Conservation (phyloP, 2,329 filamentous ascomycete genomes). For the Colletotrichum kahawae region DNA sequence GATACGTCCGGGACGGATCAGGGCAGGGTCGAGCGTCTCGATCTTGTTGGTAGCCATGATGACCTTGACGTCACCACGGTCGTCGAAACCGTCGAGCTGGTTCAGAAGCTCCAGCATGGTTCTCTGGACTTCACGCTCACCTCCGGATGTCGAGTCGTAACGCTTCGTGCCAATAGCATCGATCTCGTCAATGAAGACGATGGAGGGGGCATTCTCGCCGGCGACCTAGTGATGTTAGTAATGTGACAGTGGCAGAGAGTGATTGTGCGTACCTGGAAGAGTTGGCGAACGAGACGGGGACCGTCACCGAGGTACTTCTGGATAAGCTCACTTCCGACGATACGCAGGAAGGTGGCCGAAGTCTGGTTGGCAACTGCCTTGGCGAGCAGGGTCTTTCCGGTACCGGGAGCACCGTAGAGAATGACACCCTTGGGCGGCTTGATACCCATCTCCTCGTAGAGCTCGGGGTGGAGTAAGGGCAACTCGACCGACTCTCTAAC, state of each 20-base stretch:
- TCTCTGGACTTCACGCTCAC: conserved; percentile 95
- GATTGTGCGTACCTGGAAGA: conserved; percentile 73
- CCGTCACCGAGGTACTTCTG: conserved; percentile 99
- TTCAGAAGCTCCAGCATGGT: conserved; percentile 99
- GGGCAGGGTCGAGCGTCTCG: conserved; percentile 91
- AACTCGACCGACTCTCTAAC: conserved; percentile 96
- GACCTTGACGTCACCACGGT: conserved; percentile 98
- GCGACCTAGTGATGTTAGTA: conserved; percentile 66
- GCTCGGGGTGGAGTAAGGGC: conserved; percentile 90
- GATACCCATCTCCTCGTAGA: conserved; percentile 99
- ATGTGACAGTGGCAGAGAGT: not conserved
- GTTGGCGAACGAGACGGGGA: conserved; percentile 90
- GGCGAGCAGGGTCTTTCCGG: conserved; percentile 96
- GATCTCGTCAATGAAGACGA: conserved; percentile 99
- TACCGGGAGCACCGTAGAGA: conserved; percentile 94
- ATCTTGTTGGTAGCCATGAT: conserved; percentile 99
- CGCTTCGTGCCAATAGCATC: conserved; percentile 99
- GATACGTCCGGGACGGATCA: conserved; percentile 97
- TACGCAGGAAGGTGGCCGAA: conserved; percentile 96
- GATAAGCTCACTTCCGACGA: conserved; percentile 97
- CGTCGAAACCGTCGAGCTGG: conserved; percentile 98
- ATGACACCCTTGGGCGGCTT: conserved; percentile 99
- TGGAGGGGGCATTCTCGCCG: conserved; percentile 93
- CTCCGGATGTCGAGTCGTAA: conserved; percentile 96
- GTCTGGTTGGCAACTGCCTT: conserved; percentile 99